Conservation (phyloP, 2,329 filamentous ascomycete species). For the Canariomyces notabilis region DNA sequence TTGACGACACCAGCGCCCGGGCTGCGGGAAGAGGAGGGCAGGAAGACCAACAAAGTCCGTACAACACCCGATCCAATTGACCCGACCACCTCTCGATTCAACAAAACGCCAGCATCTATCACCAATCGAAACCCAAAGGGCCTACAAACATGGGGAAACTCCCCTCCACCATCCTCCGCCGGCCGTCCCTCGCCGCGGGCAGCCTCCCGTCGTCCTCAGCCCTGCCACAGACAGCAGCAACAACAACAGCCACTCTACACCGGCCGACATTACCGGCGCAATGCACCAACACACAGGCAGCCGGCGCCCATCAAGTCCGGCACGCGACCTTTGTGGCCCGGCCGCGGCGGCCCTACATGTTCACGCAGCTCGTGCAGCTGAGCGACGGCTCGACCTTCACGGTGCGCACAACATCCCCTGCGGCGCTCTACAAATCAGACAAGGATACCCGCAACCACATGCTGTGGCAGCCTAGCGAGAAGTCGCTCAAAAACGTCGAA, state of each 20-base stretch:
- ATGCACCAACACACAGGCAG: constrained; percentile 22
- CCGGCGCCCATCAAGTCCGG: constrained; percentile 54
- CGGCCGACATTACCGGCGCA: constrained; percentile 15
- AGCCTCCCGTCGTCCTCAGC: constrained; percentile 18
- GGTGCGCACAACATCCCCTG: constrained; percentile 69
- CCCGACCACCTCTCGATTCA: too few species aligned
- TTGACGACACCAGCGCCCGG: constrained; percentile 4
- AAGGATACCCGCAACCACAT: constrained; percentile 89
- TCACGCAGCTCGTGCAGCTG: constrained; percentile 93
- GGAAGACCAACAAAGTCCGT: constrained; percentile 2
- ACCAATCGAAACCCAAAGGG: constrained; percentile 4
- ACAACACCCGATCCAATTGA: constrained; percentile 5
- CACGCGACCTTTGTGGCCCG: constrained; percentile 81
- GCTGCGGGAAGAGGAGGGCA: constrained; percentile 3
- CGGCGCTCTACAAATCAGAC: constrained; percentile 51
- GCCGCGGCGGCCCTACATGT: constrained; percentile 89
- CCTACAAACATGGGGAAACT: constrained; percentile 31
- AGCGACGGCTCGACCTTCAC: constrained; percentile 85
- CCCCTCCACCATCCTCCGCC: constrained; percentile 29
- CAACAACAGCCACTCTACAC: constrained; percentile 7
- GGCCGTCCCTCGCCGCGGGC: constrained; percentile 18
- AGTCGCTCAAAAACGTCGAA: constrained; percentile 80
- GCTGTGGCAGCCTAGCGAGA: constrained; percentile 83
- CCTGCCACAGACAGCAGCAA: not conserved
- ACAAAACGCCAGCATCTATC: constrained; percentile 16